Percentiles rank a stretch among this genome's conserved stretches.
phyloP scores from a whole-genome alignment of 2,329 filamentous ascomycete species.

The Emydomyces testavorans region DNA sequence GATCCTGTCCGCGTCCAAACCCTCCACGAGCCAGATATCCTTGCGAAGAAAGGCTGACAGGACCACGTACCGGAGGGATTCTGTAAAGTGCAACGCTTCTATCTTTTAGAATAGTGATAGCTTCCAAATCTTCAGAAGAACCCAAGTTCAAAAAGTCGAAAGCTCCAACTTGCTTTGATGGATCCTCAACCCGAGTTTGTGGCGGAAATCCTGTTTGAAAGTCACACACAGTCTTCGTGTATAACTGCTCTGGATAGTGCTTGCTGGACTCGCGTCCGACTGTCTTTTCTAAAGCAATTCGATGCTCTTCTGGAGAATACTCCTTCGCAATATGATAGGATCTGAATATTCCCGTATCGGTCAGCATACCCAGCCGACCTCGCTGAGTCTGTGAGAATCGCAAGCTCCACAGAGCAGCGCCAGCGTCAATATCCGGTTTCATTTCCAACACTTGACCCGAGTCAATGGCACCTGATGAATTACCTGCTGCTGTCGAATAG shows the following conservation, averaged over 20 bases:
- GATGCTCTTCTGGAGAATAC: constrained; percentile 31
- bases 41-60: constrained; percentile 31
- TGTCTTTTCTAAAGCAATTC: constrained; percentile 30
- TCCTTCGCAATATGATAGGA: constrained; percentile 45
- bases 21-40: constrained; percentile 26
- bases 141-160: constrained; percentile 49
- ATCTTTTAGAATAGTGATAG: constrained; percentile 43
- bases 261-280: constrained; percentile 32
- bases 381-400: constrained; percentile 49
- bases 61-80: constrained; percentile 33
- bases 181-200: constrained; percentile 33
- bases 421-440: constrained; percentile 42
- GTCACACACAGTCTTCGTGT: constrained; percentile 37
- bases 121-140: constrained; percentile 39
- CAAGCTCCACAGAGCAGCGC: constrained; percentile 49
- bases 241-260: constrained; percentile 35
- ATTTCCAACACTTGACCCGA: constrained; percentile 42
- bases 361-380: constrained; percentile 47
- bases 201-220: constrained; percentile 38
- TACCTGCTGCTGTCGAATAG: constrained; percentile 28
- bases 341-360: constrained; percentile 49
- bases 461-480: constrained; percentile 23
- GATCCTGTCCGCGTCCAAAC: constrained; percentile 15
- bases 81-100: constrained; percentile 41
- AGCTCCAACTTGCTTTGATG: constrained; percentile 41